Conservation (phyloP, 129 eudicot species). For the Centaurea solstitialis region DNA sequence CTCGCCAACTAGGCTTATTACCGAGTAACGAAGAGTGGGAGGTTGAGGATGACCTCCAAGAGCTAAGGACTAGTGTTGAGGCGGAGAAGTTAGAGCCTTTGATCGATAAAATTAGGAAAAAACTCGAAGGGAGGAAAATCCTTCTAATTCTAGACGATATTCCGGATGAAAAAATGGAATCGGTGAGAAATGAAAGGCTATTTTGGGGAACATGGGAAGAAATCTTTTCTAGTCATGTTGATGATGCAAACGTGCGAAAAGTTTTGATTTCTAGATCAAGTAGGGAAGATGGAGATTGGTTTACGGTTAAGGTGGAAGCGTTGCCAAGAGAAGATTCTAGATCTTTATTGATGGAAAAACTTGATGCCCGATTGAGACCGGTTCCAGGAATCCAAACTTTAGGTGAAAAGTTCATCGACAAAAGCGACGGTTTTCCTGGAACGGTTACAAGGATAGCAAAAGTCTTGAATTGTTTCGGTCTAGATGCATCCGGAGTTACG, state of each 20-base stretch:
- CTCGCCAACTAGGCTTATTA: conserved; percentile 30
- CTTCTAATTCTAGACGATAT: conserved; percentile 37
- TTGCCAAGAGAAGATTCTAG: conserved; percentile 3
- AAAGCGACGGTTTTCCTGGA: conserved; percentile 19
- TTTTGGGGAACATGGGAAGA: neutral
- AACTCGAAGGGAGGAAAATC: neutral
- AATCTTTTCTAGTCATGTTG: neutral
- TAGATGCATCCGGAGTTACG: neutral
- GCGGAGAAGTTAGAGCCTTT: neutral
- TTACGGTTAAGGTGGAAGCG: neutral
- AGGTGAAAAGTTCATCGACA: neutral
- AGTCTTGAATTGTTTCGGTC: conserved; percentile 18
- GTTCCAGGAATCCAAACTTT: neutral
- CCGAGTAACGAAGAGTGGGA: conserved; percentile 12
- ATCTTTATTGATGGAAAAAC: conserved; percentile 13
- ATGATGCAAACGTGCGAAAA: neutral
- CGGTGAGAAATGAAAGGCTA: neutral
- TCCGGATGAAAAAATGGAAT: neutral
- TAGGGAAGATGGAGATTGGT: neutral
- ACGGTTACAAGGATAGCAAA: conserved; percentile 19
- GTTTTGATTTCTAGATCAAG: neutral
- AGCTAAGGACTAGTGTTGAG: neutral
- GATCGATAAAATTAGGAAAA: neutral
- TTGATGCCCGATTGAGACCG: neutral
- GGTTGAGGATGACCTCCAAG: conserved; percentile 13